Base-by-base conservation (phyloP, 2,329 filamentous ascomycete species). In the Colletotrichum tanaceti region DNA sequence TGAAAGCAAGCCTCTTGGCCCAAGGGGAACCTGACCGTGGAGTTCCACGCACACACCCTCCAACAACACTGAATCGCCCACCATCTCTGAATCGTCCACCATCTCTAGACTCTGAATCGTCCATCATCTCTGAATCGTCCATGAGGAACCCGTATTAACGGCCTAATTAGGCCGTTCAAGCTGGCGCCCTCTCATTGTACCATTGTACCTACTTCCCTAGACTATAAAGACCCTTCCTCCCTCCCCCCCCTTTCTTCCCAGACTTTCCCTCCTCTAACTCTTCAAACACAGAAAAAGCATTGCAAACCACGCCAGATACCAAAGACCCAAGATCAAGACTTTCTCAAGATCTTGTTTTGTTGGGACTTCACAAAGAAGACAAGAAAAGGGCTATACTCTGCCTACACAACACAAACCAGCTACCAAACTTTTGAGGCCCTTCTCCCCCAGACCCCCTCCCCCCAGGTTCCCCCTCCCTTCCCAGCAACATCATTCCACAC, bases 401-500 rank as follows among this genome's bases (percentile, higher is more conserved):
- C 32, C 28, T 28, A 9, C 28, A 4, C 3, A 28, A 28, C 28
- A 7, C 28, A 28, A 28, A 28, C 5, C 28, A 28, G 28, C n/a
- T n/a, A 32, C 50, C 50, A 22, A 35, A 38, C 28, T 9, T 28
- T 28, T 28, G 5, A 5, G 6, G n/a, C n/a, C n/a, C n/a, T n/a
- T n/a, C n/a, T n/a, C n/a, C n/a, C n/a, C n/a, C n/a, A n/a, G n/a
- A n/a, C n/a, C n/a, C n/a, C n/a, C n/a, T n/a, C n/a, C n/a, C n/a
- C n/a, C n/a, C n/a, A n/a, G n/a, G n/a, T n/a, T n/a, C 1, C 28
- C 7, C 28, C 18, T n/a, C 10, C 13, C 7, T 20, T 2, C 24
- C 7, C 57, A 58, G 16, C 4, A 10, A n/a, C 2, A 4, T 18
- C n/a, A 47, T 1, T 1, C 43, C 6, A 71, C 69, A 72, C 82